Conservation (phyloP, 73 alveolate genomes). For the Paramecium biaurelia region DNA sequence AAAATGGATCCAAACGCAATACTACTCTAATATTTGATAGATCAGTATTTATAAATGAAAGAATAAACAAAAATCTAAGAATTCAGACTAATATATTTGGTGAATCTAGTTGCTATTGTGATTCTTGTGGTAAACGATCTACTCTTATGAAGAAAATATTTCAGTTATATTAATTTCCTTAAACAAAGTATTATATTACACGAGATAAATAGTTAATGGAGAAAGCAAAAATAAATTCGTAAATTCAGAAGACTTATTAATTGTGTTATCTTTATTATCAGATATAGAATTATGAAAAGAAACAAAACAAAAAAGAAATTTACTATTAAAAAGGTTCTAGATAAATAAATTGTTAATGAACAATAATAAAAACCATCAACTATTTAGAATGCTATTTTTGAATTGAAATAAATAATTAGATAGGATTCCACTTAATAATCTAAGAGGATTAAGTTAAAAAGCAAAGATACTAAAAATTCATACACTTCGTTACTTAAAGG, state of each 20-base stretch:
- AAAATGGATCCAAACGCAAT: not conserved
- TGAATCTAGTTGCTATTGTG: not conserved
- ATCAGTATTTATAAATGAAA: not conserved
- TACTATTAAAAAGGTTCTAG: not conserved
- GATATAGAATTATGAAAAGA: slow-evolving; percentile 7
- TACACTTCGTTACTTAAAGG: not conserved
- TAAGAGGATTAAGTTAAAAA: not conserved
- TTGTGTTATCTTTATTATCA: not conserved
- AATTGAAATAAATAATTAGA: not conserved
- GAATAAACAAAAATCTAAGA: not conserved
- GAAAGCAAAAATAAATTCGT: not conserved
- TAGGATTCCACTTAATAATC: not conserved
- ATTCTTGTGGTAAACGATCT: not conserved
- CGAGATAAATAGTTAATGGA: not conserved
- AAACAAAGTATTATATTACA: not conserved
- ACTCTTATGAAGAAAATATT: not conserved
- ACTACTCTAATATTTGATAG: not conserved
- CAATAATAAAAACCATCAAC: not conserved
- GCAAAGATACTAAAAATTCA: not conserved
- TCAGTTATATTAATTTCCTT: not conserved
- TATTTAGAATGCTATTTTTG: not conserved
- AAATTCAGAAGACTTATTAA: not conserved
- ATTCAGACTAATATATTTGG: not conserved
- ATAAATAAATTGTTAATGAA: not conserved
- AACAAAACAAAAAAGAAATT: not conserved